Base-by-base conservation (phyloP, 208 protist species). In the Leishmania major region DNA sequence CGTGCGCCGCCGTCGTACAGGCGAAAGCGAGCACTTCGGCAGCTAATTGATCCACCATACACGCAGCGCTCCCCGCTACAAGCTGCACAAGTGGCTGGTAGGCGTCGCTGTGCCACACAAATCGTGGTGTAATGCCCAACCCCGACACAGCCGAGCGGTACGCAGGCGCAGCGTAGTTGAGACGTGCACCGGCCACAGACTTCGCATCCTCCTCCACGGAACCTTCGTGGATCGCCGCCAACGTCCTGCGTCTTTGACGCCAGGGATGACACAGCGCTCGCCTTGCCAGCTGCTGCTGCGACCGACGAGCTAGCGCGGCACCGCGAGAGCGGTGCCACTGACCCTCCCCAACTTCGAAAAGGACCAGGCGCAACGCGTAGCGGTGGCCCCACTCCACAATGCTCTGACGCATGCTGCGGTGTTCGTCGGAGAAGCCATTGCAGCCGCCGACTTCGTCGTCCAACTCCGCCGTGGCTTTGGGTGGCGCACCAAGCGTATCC, bases 291-390 rank as follows among this genome's bases (percentile, higher is more conserved):
- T n/a, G 37, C 43, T 51, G 70, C 28, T 37, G 45, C 45, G 70
- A 74, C 25, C 1, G 40, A 37, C n/a, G 17, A 55, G 70, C 70
- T 31, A 74, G 70, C 40, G 25, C 70, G 47, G 70, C 45, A 53
- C 1, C 28, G 70, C 43, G 43, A 45, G 43, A 45, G 0, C 75
- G 78, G 22, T 86, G 83, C 83, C 83, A 80, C 59, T 43, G 43
- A 15, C 70, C 75, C 55, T 82, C 83, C 2, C 43, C 47, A 10
- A 83, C 59, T 28, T 79, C 43, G 28, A 86, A 76, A 28, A 86
- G 74, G 47, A 80, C 31, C 19, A 86, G 74, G 1, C 78, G 83
- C 37, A 86, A 57, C 8, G 83, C 78, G 67, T 86, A 86, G 55
- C 83, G 78, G 10, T 51, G 66, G 37, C 62, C 31, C 83, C 83